Evolutionary conservation across 2,329 filamentous ascomycete genomes (phyloP).

Genomic region (Orbilia oligospora): DNA sequence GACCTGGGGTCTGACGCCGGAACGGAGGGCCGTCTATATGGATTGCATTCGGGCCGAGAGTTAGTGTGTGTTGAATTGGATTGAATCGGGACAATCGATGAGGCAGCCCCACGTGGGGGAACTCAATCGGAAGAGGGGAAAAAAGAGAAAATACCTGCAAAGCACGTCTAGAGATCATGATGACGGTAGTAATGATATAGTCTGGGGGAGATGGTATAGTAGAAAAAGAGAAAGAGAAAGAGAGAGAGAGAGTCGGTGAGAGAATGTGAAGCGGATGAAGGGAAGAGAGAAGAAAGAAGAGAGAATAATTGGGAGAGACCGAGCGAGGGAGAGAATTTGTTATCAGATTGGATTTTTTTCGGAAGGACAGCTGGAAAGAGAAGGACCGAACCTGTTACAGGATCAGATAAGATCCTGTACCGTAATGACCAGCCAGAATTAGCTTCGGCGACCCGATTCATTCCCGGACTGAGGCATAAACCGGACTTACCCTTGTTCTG

Average conservation of each 20-base stretch:
- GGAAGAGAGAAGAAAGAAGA: slow-evolving; percentile 14
- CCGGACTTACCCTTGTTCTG: too few species aligned
- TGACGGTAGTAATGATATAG: not conserved
- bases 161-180: slow-evolving; percentile 57
- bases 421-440: not conserved
- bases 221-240: not conserved
- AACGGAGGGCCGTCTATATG: slow-evolving; percentile 51
- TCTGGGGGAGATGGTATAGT: not conserved
- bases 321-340: slow-evolving; percentile 5
- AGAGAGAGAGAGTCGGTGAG: not conserved
- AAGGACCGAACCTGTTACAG: not conserved
- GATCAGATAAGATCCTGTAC: slow-evolving; percentile 38
- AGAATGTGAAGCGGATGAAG: not conserved
- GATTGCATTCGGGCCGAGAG: slow-evolving; percentile 1
- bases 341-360: slow-evolving; percentile 38
- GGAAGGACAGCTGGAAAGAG: slow-evolving; percentile 30
- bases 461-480: not conserved
- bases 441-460: slow-evolving; percentile 11
- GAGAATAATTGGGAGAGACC: not conserved
- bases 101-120: slow-evolving; percentile 41
- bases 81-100: not conserved
- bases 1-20: slow-evolving; percentile 51
- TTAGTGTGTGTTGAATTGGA: slow-evolving; percentile 23
- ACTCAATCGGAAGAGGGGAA: slow-evolving; percentile 1
- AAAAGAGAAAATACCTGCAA: slow-evolving; percentile 40